Evolutionary conservation across 2,329 filamentous ascomycete genomes (phyloP).

Genomic region (Intubia oerlemansii): DNA sequence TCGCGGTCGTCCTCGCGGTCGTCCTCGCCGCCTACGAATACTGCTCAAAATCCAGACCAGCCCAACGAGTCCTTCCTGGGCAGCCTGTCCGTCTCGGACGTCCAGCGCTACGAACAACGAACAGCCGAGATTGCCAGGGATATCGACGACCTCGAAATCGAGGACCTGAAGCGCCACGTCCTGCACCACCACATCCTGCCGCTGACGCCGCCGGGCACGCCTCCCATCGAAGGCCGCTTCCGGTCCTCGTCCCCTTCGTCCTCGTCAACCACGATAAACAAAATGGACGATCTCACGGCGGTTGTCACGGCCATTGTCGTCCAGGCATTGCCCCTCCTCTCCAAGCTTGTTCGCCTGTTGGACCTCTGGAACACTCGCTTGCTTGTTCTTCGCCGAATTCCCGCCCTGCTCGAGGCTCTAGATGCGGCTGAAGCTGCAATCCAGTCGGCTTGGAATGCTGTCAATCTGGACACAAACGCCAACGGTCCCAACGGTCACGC

Average conservation of each 20-base stretch:
- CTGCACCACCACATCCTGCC: slow-evolving; percentile 57
- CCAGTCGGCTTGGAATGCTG: slow-evolving; percentile 41
- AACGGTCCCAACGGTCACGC: slow-evolving; percentile 9
- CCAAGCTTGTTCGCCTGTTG: slow-evolving; percentile 51
- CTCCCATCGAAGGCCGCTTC: slow-evolving; percentile 6
- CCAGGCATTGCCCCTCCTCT: slow-evolving; percentile 67
- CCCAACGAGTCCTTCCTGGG: too few relatives aligned
- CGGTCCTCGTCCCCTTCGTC: slow-evolving; percentile 15
- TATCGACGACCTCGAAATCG: slow-evolving; percentile 49
- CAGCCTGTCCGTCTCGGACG: slow-evolving; percentile 41
- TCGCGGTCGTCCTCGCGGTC: too few relatives aligned
- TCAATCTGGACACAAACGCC: slow-evolving; percentile 14
- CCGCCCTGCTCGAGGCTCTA: slow-evolving; percentile 44
- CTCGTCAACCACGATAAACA: slow-evolving; percentile 31
- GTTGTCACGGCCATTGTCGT: slow-evolving; percentile 80
- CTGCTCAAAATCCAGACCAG: too few relatives aligned
- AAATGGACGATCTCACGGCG: slow-evolving; percentile 75
- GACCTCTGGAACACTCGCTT: slow-evolving; percentile 61
- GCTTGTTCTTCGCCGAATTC: slow-evolving; percentile 50
- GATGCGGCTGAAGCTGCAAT: slow-evolving; percentile 44
- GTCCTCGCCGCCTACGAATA: slow-evolving; percentile 2
- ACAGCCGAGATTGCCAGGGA: slow-evolving; percentile 52
- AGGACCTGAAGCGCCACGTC: slow-evolving; percentile 79
- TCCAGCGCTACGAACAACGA: slow-evolving; percentile 48
- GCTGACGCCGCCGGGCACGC: slow-evolving; percentile 28